Conservation (phyloP, 2,329 filamentous ascomycete species). For the Paraphaeosphaeria sporulosa region DNA sequence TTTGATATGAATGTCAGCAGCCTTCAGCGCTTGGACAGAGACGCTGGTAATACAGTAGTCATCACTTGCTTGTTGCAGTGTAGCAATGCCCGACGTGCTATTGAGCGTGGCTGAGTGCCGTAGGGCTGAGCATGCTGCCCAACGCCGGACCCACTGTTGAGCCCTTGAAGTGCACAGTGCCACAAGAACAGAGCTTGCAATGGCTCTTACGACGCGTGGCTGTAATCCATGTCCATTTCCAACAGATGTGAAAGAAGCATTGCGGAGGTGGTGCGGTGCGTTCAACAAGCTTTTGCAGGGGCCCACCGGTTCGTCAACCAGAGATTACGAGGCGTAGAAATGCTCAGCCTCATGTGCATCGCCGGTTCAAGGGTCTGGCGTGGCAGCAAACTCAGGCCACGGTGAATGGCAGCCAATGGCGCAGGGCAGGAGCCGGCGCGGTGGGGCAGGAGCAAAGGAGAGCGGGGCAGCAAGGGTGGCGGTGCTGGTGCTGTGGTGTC, state of each 20-base stretch:
- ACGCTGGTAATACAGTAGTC: background rate
- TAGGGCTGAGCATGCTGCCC: background rate
- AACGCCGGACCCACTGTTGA: background rate
- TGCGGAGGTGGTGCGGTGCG: background rate
- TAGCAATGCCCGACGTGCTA: no score
- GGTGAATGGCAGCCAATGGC: background rate
- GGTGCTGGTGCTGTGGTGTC: background rate
- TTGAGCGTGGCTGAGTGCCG: background rate
- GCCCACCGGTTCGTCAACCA: background rate
- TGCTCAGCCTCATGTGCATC: background rate
- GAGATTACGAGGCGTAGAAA: background rate
- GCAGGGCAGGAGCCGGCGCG: background rate
- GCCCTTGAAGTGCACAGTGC: background rate
- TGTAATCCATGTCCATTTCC: background rate
- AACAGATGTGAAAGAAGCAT: background rate
- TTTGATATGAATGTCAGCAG: no score
- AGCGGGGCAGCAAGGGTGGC: constrained; percentile 2
- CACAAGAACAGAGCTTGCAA: background rate
- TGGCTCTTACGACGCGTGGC: background rate
- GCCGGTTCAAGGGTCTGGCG: background rate
- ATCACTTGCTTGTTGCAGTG: background rate
- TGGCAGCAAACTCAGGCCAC: background rate
- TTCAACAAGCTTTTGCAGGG: background rate
- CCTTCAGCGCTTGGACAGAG: no score
- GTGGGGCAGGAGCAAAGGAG: background rate